Evolutionary conservation across 805 yeast species (phyloP).

Genomic region (Candida wancherniae): DNA sequence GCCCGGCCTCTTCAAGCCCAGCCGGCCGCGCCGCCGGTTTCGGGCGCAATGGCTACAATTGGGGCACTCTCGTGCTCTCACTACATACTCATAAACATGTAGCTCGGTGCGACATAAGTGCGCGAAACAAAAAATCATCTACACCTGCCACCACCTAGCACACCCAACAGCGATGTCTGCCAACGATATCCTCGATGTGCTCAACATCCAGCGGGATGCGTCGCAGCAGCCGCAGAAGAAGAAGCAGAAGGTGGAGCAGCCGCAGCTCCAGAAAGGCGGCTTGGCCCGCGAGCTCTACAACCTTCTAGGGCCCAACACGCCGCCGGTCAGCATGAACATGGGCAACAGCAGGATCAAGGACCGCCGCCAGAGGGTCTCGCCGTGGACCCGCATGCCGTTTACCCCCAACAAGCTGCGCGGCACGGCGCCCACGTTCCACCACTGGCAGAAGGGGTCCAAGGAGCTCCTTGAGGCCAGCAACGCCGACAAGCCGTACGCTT

Average conservation of each 20-base stretch:
- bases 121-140: too few species aligned
- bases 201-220: constrained; percentile 56
- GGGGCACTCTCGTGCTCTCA: too few species aligned
- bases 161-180: constrained; percentile 22
- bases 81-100: too few species aligned
- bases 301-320: constrained; percentile 86
- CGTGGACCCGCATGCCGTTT: constrained; percentile 76
- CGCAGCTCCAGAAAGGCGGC: constrained; percentile 43
- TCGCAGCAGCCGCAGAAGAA: constrained; percentile 38
- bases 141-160: constrained; percentile 1
- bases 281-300: constrained; percentile 88
- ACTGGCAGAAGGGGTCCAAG: constrained; percentile 82
- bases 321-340: constrained; percentile 52
- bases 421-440: constrained; percentile 47
- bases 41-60: too few species aligned
- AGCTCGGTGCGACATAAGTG: too few species aligned
- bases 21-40: too few species aligned
- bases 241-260: constrained; percentile 27
- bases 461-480: constrained; percentile 35
- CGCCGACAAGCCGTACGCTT: constrained; percentile 49
- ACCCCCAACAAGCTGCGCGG: constrained; percentile 46
- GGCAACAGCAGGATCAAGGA: constrained; percentile 48
- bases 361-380: constrained; percentile 62
- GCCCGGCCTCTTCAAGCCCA: too few species aligned
- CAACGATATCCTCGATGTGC: constrained; percentile 69